Evolutionary conservation across 78 protist species (phyloP), one percentile per base, ranked within the genome.

Genomic region (Monocercomonoides exilis): DNA sequence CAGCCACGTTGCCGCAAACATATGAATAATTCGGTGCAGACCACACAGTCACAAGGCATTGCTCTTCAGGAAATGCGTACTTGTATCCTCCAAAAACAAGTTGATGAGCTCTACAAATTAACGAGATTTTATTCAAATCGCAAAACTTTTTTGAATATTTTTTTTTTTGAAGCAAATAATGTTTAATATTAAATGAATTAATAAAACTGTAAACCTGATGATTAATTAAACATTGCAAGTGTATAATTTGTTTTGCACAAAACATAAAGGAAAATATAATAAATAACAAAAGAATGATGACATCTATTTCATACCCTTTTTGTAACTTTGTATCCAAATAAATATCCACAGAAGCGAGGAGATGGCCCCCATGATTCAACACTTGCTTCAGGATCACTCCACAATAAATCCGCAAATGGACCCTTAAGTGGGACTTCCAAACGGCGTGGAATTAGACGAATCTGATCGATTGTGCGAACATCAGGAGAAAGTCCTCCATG

Each of bases 1-100:
- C 2, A n/a, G 88, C 88, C 46, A 80, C 3, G n/a, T 86, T 86
- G 11, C 87, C 87, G 43, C 85, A 82, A 6, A 97, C 79, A 89
- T 98, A 97, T 88, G 98, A 96, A 92, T 98, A 98, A 90, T 98
- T 98, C 0, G 99, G 99, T 0, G 99, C 99, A 0, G 98, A 96
- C 99, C 99, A 98, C 1, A 97, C 99, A 0, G 99, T 98, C 42
- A 94, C 96, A 34, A 98, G 92, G 2, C 93, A 85, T 11, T 70
- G 35, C 70, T 54, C 70, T 64, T 94, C 97, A 84, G 92, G 88
- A 88, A 96, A 98, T 96, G 95, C 94, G 85, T 89, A 90, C 91
- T 96, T 96, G 91, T 92, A 97, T n/a, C 99, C 99, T 79, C 98
- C 99, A 96, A 92, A 93, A 38, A 98, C 99, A 34, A 98, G 94